Base-by-base conservation (phyloP, 1,284 basidiomycete species). In the Ustanciosporium gigantosporum region DNA sequence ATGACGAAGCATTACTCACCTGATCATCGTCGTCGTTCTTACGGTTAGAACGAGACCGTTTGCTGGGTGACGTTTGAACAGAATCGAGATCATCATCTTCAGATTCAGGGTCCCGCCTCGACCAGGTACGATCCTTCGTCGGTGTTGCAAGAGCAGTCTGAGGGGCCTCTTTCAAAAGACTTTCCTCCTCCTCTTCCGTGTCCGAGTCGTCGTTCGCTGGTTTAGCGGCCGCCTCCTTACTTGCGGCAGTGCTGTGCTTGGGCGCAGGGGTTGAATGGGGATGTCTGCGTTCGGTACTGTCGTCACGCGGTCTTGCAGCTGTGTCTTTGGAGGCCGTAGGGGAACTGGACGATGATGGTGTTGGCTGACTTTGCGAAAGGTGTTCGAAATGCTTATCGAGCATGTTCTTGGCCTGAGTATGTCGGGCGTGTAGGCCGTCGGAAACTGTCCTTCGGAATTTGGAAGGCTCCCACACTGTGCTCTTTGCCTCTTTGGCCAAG, bases 391-490 rank as follows among this genome's bases (percentile, higher is more conserved):
- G 60, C 14, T 51, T 50, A 16, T 56, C 56, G 17, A 65, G 41
- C n/a, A 65, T 17, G 27, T 32, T 37, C 39, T 60, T 65, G 7
- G 60, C 60, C 2, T 58, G 55, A 2, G 36, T 47, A n/a, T 58
- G 50, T 11, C 55, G 35, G 2, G 56, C 51, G 27, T 59, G 56
- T 6, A 41, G 36, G 14, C 51, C 51, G 17, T 55, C 42, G 0
- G 61, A 56, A 0, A 39, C 43, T 13, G 51, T 48, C 19, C 51
- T 41, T 37, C 51, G 50, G n/a, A 53, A 47, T 13, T 48, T 52
- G 21, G 40, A 19, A 7, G 39, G 25, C 22, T 59, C 56, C 37
- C 45, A 65, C 4, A 72, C 55, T n/a, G 45, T 64, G 37, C 49
- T 39, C 15, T 49, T 46, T 25, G 56, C 34, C 16, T 51, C 48